Base-by-base conservation (phyloP, 2,329 filamentous ascomycete species). In the Stagonosporopsis rhizophila region DNA sequence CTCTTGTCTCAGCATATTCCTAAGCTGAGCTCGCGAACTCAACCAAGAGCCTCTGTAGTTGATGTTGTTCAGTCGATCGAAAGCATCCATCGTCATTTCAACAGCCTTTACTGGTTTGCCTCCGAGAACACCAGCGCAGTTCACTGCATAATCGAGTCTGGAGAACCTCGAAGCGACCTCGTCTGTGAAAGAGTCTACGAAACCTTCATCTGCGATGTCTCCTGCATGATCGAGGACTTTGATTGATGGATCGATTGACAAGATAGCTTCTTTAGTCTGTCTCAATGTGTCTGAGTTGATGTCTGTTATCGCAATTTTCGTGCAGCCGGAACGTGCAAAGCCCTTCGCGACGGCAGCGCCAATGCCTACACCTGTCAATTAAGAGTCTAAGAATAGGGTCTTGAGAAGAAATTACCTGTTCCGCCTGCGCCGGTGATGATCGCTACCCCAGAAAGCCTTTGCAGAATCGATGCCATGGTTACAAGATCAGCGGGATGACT, bases 1-100 rank as follows among this genome's bases (percentile, higher is more conserved):
- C 20, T 82, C 76, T 62, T 86, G 82, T 20, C 74, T 72, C 27
- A 83, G 53, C 82, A 86, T 85, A 30, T 78, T 70, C 4, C 64
- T 68, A 9, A 86, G 64, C 69, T 87, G 76, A 42, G 81, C 83
- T 46, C 67, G 60, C 37, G 85, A 82, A 59, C 83, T 86, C 9
- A 85, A 73, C 79, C 82, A 86, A 0, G 85, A 79, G 2, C 85
- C 85, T 15, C 78, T 78, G 61, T 85, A 85, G 60, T 87, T 87
- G 64, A 86, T 77, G 37, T 74, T 78, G 34, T 81, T 85, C 42
- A 87, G 76, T 7, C 74, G 74, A 52, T 87, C 83, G 41, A 86
- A 87, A 9, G 75, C 75, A 1, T 77, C 75, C 0, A 77, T 68
- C 0, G 77, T 66, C n/a, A 78, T 82, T 44, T 86, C 82, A 0